Conservation (phyloP, 2,329 filamentous ascomycete species). For the Fusarium transvaalense region DNA sequence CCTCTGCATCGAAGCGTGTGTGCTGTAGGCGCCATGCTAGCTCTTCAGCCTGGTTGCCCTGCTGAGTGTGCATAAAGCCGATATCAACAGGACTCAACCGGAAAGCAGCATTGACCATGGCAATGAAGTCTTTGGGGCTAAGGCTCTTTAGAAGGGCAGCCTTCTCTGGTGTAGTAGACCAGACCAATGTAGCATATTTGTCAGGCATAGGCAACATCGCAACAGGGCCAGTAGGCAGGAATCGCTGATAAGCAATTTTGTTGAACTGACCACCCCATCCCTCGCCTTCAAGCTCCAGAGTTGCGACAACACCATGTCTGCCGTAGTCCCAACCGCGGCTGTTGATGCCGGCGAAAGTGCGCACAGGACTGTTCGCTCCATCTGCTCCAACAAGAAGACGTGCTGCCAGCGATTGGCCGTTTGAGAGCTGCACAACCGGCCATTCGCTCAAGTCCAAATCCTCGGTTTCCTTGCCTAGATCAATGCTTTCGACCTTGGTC, state of each 20-base stretch:
- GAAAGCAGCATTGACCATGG: slow-evolving; percentile 95
- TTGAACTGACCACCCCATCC: slow-evolving; percentile 65
- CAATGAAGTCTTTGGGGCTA: slow-evolving; percentile 77
- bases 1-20: slow-evolving; percentile 66
- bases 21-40: slow-evolving; percentile 85
- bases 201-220: slow-evolving; percentile 92
- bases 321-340: slow-evolving; percentile 94
- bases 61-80: slow-evolving; percentile 79
- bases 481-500: slow-evolving; percentile 83
- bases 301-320: slow-evolving; percentile 91
- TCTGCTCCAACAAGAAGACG: slow-evolving; percentile 92
- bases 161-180: slow-evolving; percentile 88
- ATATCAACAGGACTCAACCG: slow-evolving; percentile 83
- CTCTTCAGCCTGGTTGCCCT: slow-evolving; percentile 75
- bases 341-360: slow-evolving; percentile 87
- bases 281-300: slow-evolving; percentile 76
- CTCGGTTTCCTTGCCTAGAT: slow-evolving; percentile 76
- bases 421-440: slow-evolving; percentile 83
- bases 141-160: slow-evolving; percentile 85
- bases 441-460: slow-evolving; percentile 84
- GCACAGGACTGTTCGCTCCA: slow-evolving; percentile 93
- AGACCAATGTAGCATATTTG: slow-evolving; percentile 86
- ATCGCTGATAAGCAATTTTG: slow-evolving; percentile 93
- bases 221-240: slow-evolving; percentile 91
- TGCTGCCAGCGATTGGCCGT: slow-evolving; percentile 77